Conservation (phyloP, 805 yeast species). For the Kluyveromyces lactis region DNA sequence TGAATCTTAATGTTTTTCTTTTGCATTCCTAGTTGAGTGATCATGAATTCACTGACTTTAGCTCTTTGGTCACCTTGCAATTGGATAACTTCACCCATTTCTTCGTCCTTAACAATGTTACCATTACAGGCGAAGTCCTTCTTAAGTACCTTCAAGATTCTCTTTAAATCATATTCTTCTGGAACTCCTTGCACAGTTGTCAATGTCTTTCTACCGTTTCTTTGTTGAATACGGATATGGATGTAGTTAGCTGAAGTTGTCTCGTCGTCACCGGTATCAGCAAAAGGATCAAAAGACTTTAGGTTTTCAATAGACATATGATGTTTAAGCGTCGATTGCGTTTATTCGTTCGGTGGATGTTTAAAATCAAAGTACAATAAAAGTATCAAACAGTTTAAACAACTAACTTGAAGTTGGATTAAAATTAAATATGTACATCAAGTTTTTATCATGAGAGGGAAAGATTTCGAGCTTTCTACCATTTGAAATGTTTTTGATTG, state of each 20-base stretch:
- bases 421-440: too few species aligned
- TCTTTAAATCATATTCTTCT: slow-evolving; percentile 87
- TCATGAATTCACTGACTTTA: slow-evolving; percentile 88
- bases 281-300: slow-evolving; percentile 92
- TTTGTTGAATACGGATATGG: slow-evolving; percentile 98
- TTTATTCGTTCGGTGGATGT: background rate
- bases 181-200: slow-evolving; percentile 98
- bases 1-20: slow-evolving; percentile 97
- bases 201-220: slow-evolving; percentile 98
- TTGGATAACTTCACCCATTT: slow-evolving; percentile 94
- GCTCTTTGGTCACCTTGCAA: slow-evolving; percentile 98
- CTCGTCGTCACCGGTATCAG: slow-evolving; percentile 99
- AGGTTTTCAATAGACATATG: slow-evolving; percentile 76
- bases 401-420: too few species aligned
- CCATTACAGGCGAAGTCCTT: slow-evolving; percentile 99
- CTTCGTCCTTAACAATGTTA: slow-evolving; percentile 92
- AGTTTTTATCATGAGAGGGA: too few species aligned
- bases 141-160: slow-evolving; percentile 86
- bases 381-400: background rate
- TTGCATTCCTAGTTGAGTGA: slow-evolving; percentile 76
- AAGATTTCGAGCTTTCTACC: too few species aligned
- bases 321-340: slow-evolving; percentile 3
- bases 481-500: too few species aligned
- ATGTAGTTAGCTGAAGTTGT: slow-evolving; percentile 92
- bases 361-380: background rate